Percentiles rank a stretch among this genome's conserved stretches.
These are phyloP conservation scores for Brassica balearica DNA, from an alignment of 441 rosid species.

Conservation along the genomic window DNA sequence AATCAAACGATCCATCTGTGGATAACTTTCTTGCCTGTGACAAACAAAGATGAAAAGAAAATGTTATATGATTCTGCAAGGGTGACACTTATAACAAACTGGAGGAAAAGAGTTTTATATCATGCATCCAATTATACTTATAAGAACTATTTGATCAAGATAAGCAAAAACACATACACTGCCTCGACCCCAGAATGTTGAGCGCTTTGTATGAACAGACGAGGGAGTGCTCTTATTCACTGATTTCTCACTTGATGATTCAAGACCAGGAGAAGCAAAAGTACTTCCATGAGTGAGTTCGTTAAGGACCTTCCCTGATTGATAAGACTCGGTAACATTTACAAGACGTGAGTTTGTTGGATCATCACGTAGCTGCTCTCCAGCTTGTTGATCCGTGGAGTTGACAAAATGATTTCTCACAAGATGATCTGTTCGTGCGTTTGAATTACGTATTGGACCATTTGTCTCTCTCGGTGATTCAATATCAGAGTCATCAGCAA, in stretches of 20 bases:
- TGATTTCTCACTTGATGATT: slow-evolving; percentile 70
- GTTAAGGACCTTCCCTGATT: slow-evolving; percentile 76
- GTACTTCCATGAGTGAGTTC: slow-evolving; percentile 67
- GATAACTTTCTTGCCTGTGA: slow-evolving; percentile 84
- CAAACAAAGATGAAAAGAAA: slow-evolving; percentile 35
- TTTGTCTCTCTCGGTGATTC: slow-evolving; percentile 66
- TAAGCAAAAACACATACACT: slow-evolving; percentile 59
- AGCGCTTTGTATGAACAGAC: slow-evolving; percentile 63
- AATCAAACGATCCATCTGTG: slow-evolving; percentile 89
- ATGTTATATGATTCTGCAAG: slow-evolving; percentile 17
- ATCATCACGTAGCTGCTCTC: slow-evolving; percentile 62
- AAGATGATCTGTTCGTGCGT: slow-evolving; percentile 51
- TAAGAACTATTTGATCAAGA: slow-evolving; percentile 22
- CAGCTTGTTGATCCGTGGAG: slow-evolving; percentile 59
- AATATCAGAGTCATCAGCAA: slow-evolving; percentile 82
- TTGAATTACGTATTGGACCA: slow-evolving; percentile 56
- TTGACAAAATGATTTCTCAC: slow-evolving; percentile 55
- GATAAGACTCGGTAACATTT: slow-evolving; percentile 68
- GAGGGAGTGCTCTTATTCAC: slow-evolving; percentile 65
- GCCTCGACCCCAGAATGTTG: slow-evolving; percentile 93
- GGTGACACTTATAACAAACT: slow-evolving; percentile 5
- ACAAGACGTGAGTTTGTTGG: slow-evolving; percentile 51
- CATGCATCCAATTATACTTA: slow-evolving; percentile 22
- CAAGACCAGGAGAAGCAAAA: slow-evolving; percentile 60
- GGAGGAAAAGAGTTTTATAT: slow-evolving; percentile 9